Base-by-base conservation (phyloP, 768 basidiomycete species). In the Cubamyces lactineus region DNA sequence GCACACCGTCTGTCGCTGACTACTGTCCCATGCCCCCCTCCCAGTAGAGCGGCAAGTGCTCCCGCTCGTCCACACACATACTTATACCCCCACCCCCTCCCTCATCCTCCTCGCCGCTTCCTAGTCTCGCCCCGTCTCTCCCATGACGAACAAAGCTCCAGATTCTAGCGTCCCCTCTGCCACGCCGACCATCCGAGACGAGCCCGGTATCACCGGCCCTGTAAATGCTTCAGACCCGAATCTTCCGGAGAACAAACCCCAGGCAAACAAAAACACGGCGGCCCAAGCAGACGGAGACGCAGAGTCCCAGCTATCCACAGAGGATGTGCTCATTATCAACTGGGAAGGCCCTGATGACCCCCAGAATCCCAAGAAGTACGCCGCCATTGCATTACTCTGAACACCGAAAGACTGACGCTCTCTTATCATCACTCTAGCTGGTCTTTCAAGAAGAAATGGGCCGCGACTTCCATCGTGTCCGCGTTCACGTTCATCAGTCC, bases 401-500 rank as follows among this genome's bases (percentile, higher is more conserved):
- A 5, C 21, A 19, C 24, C 8, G 42, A 40, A 34, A 53, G 19
- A 5, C 61, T 42, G 38, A 16, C 41, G 40, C 46, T 13, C 30
- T 13, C 45, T 9, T 23, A 38, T 50, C 23, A 19, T 15, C 17
- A 5, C 28, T 48, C 11, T 61, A 86, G 88, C 69, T 89, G 88
- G 88, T 69, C 77, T 3, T 80, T 77, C 55, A 76, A 70, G 28
- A 76, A 75, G 66, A 90, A 87, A 78, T 89, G 87, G 89, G 81
- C 78, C 0, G 84, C 84, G 0, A 88, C 86, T 0, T 64, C 80
- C n/a, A 78, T 88, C 28, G 83, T 89, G 0, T 88, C 88, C 0
- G 76, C 79, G 0, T 91, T 88, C 69, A 86, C 88, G 0, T 87
- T 89, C 69, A 87, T 89, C 39, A 79, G 78, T 7, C 87, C 88